These are phyloP conservation scores for Xylariaceae sp. DNA, from an alignment of 2,329 filamentous ascomycete species.

Conservation along the genomic window DNA sequence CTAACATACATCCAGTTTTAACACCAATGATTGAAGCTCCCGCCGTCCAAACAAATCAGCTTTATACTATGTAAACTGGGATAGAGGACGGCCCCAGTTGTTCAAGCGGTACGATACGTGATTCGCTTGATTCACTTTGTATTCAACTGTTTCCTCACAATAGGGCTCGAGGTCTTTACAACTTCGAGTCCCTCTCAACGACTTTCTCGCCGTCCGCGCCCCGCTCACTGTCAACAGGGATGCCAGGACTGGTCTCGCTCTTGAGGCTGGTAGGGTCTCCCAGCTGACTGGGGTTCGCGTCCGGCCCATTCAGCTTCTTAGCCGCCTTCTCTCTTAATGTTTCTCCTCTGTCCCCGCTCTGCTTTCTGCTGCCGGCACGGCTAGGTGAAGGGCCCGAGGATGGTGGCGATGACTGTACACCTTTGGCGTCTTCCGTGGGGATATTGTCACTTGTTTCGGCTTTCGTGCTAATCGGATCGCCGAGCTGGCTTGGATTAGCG, in stretches of 20 bases:
- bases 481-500: slow-evolving; percentile 46
- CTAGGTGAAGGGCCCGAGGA: background rate
- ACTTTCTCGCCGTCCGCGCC: slow-evolving; percentile 22
- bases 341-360: slow-evolving; percentile 11
- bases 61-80: too few species aligned
- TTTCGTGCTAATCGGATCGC: slow-evolving; percentile 48
- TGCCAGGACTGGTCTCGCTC: slow-evolving; percentile 42
- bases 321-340: slow-evolving; percentile 36
- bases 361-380: too few species aligned
- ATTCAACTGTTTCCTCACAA: too few species aligned
- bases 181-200: slow-evolving; percentile 32
- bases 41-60: too few species aligned
- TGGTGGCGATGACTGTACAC: slow-evolving; percentile 18
- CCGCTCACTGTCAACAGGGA: slow-evolving; percentile 32
- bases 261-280: slow-evolving; percentile 49
- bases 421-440: slow-evolving; percentile 30
- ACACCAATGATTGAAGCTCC: too few species aligned
- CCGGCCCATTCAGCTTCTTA: slow-evolving; percentile 39
- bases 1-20: too few species aligned
- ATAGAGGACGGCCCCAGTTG: too few species aligned
- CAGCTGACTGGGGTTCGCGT: slow-evolving; percentile 45
- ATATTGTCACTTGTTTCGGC: slow-evolving; percentile 44
- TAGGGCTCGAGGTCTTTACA: slow-evolving; percentile 31
- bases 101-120: background rate
- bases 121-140: background rate